These are phyloP conservation scores for Cladosporium sp. DNA, from an alignment of 2,329 filamentous ascomycete genomes.

Conservation along the genomic window DNA sequence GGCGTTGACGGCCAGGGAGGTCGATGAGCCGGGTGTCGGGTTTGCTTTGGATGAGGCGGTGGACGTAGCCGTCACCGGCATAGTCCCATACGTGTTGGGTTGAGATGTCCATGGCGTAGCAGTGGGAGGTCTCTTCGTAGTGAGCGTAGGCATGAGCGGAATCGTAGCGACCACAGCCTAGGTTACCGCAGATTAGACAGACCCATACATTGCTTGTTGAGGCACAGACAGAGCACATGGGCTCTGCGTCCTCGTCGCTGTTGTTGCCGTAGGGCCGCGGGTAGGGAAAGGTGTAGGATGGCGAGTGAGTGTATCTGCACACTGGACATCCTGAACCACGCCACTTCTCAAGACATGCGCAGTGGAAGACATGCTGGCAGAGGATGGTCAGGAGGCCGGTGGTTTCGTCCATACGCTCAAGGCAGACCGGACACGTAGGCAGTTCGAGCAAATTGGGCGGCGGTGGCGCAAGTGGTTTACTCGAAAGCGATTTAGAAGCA, in stretches of 20 bases:
- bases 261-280: conserved; percentile 29
- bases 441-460: conserved; percentile 86
- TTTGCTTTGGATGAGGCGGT: conserved; percentile 90
- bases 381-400: conserved; percentile 92
- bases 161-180: conserved; percentile 93
- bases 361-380: conserved; percentile 97
- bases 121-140: conserved; percentile 84
- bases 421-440: conserved; percentile 91
- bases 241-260: conserved; percentile 50
- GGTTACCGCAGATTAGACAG: conserved; percentile 86
- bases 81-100: conserved; percentile 99
- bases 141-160: conserved; percentile 91
- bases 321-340: conserved; percentile 90
- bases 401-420: conserved; percentile 97
- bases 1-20: conserved; percentile 47
- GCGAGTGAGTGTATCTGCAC: conserved; percentile 78
- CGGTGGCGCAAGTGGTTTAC: conserved; percentile 63
- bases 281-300: conserved; percentile 36
- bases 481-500: conserved; percentile 35
- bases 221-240: conserved; percentile 78
- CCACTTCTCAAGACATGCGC: conserved; percentile 94
- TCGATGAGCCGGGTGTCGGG: conserved; percentile 74
- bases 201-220: conserved; percentile 85
- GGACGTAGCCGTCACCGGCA: conserved; percentile 89
- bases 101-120: conserved; percentile 86